Percentiles rank a stretch among this genome's conserved stretches.
Conservation (phyloP, 2,329 filamentous ascomycete genomes). For the Fusarium sp. region DNA sequence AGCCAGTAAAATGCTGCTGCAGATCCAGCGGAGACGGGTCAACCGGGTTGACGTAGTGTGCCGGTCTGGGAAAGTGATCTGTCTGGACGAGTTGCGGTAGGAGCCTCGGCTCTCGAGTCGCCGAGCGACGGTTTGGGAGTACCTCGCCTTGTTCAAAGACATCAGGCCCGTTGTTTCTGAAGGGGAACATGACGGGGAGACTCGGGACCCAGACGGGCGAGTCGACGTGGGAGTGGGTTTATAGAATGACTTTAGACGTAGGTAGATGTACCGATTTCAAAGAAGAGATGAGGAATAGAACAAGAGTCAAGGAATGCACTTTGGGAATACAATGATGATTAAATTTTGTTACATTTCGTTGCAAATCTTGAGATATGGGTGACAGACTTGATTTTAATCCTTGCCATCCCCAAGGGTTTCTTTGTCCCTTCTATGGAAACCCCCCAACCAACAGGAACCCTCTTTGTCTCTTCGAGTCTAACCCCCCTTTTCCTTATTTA, state of each 20-base stretch:
- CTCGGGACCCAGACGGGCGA: neutral
- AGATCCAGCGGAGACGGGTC: neutral
- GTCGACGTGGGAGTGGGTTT: neutral
- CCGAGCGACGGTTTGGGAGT: neutral
- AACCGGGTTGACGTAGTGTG: neutral
- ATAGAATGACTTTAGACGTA: neutral
- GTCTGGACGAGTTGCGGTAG: neutral
- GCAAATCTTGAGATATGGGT: neutral
- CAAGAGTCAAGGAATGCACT: neutral
- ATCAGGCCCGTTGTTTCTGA: neutral
- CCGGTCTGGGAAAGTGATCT: neutral
- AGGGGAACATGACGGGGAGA: neutral
- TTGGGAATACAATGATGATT: neutral
- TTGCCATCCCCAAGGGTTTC: neutral
- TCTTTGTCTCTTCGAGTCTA: slow-evolving; percentile 14
- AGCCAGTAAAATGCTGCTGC: neutral
- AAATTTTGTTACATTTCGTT: neutral
- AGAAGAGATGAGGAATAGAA: neutral
- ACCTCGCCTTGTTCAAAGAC: too few relatives aligned
- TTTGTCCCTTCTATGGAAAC: slow-evolving; percentile 10
- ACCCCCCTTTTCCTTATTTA: slow-evolving; percentile 16
- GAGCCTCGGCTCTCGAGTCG: neutral
- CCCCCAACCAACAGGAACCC: neutral
- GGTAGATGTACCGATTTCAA: neutral
- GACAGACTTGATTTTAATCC: neutral